Evolutionary conservation across 1,139 yeast genomes (phyloP).

Genomic region (Suhomyces yuchorum): DNA sequence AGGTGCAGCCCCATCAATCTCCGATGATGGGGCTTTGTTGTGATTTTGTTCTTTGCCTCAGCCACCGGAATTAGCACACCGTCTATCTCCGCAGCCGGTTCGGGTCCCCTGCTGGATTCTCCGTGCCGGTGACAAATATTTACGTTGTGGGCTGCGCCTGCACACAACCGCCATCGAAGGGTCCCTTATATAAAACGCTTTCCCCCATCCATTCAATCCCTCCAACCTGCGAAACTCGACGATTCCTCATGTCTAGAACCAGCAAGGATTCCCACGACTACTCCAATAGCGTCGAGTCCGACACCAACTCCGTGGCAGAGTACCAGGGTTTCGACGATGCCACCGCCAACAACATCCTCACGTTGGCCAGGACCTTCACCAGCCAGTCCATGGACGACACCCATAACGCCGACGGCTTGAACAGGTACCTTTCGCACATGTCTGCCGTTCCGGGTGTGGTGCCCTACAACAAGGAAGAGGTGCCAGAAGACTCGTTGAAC

Average conservation of each 20-base stretch:
- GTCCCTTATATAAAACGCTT: not conserved
- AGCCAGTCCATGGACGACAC: slow-evolving; percentile 18
- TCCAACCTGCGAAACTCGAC: not conserved
- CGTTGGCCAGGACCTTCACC: slow-evolving; percentile 63
- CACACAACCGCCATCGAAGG: not conserved
- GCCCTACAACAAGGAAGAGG: slow-evolving; percentile 28
- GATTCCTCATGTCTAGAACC: slow-evolving; percentile 3
- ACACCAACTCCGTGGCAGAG: slow-evolving; percentile 27
- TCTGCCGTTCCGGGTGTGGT: slow-evolving; percentile 54
- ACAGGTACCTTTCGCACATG: slow-evolving; percentile 48
- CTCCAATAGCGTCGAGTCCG: slow-evolving; percentile 11
- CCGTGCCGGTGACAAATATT: slow-evolving; percentile 1
- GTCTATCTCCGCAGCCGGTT: not conserved
- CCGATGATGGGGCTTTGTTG: not conserved
- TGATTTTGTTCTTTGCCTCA: not conserved
- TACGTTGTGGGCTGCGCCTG: not conserved
- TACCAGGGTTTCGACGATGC: slow-evolving; percentile 42
- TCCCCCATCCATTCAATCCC: not conserved
- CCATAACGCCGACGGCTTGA: slow-evolving; percentile 19
- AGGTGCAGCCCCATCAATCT: not conserved
- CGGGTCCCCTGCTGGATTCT: not conserved
- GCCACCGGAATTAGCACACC: not conserved
- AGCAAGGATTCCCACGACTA: slow-evolving; percentile 12
- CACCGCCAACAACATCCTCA: slow-evolving; percentile 43
- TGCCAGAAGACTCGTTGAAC: slow-evolving; percentile 24